Percentiles rank a stretch among this genome's conserved stretches.
phyloP scores from a whole-genome alignment of 129 eudicot species.

The Rutidosis leptorrhynchoides region DNA sequence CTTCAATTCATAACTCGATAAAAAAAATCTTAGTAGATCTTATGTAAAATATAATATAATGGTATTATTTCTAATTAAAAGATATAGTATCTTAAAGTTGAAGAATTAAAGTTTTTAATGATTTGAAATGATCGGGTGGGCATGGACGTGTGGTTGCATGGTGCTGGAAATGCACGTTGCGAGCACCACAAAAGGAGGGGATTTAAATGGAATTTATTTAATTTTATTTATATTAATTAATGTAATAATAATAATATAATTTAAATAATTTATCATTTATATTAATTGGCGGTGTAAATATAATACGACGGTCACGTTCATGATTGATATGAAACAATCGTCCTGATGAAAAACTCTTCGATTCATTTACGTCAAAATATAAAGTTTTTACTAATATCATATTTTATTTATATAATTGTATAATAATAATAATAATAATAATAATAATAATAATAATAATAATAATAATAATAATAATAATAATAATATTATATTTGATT shows the following conservation, averaged over 20 bases:
- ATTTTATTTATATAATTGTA: too few relatives aligned
- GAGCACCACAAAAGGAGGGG: constrained; percentile 35
- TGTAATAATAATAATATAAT: not conserved
- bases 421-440: too few relatives aligned
- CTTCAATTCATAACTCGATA: too few relatives aligned
- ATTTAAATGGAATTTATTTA: constrained; percentile 21
- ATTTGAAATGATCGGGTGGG: constrained; percentile 10
- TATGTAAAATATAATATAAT: too few relatives aligned
- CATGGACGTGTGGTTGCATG: constrained; percentile 38
- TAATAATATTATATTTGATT: too few relatives aligned
- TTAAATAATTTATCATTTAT: constrained; percentile 7
- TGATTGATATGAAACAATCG: constrained; percentile 3
- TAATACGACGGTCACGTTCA: constrained; percentile 13
- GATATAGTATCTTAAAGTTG: not conserved
- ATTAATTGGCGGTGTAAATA: constrained; percentile 18
- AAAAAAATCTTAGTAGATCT: too few relatives aligned
- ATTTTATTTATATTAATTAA: not conserved
- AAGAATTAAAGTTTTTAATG: not conserved
- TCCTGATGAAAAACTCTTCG: constrained; percentile 8
- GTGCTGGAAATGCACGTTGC: constrained; percentile 42
- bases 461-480: too few relatives aligned
- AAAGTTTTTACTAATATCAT: too few relatives aligned
- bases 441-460: too few relatives aligned
- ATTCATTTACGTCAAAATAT: too few relatives aligned
- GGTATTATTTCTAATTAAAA: too few relatives aligned